These are phyloP conservation scores for Dendrobium chrysotoxum DNA, from an alignment of 106 monocot species.

Conservation along the genomic window DNA sequence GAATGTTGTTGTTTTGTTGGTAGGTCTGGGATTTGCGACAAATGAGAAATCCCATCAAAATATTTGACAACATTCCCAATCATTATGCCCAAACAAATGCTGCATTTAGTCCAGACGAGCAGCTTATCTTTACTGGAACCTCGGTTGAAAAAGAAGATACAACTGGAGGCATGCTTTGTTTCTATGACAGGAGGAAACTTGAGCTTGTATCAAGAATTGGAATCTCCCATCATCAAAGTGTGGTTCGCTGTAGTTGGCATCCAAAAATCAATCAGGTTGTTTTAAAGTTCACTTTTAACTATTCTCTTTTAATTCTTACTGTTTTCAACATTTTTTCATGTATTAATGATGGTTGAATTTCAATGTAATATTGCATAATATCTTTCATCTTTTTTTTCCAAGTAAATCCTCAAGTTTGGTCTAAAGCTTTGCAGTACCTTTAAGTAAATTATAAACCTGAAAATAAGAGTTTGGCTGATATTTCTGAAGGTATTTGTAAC, in stretches of 20 bases:
- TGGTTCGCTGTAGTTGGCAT: conserved; percentile 87
- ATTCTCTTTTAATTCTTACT: background rate
- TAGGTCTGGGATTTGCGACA: conserved; percentile 96
- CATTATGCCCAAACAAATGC: conserved; percentile 93
- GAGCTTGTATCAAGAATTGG: conserved; percentile 83
- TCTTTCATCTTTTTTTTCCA: too few species aligned
- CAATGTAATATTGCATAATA: too few species aligned
- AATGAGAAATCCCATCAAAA: conserved; percentile 65
- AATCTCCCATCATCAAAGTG: conserved; percentile 70
- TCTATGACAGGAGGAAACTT: conserved; percentile 88
- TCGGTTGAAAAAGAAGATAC: conserved; percentile 77
- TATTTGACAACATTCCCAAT: conserved; percentile 80
- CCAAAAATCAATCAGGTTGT: conserved; percentile 80
- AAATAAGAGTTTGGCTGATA: conserved; percentile 4
- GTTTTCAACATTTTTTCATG: too few species aligned
- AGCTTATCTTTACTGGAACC: conserved; percentile 85
- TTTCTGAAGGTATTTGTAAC: conserved; percentile 74
- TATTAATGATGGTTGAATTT: too few species aligned
- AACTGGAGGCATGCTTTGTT: conserved; percentile 71
- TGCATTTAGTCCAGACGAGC: conserved; percentile 93
- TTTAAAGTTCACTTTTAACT: background rate
- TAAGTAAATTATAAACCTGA: background rate
- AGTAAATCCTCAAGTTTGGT: too few species aligned
- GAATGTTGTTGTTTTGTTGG: background rate
- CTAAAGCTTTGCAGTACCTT: too few species aligned